Percentiles rank a stretch among this genome's conserved stretches.
Conservation (phyloP, 2,329 filamentous ascomycete genomes). For the Cercospora sp. region DNA sequence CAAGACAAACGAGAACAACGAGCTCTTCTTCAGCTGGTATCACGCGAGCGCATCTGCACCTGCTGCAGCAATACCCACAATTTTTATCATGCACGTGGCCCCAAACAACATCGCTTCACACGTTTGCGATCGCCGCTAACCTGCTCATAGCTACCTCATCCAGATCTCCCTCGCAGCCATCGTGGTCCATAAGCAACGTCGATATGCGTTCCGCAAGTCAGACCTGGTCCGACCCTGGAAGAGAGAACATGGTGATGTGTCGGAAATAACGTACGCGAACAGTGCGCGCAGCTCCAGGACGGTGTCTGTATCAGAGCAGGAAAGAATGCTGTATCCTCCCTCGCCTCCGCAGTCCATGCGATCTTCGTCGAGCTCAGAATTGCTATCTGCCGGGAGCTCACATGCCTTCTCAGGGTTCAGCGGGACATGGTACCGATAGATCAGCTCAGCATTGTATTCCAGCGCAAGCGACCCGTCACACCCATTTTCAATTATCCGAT, state of each 20-base stretch:
- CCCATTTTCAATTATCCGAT: not conserved
- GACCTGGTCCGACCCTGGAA: constrained; percentile 11
- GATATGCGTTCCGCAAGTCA: constrained; percentile 6
- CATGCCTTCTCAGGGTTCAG: not conserved
- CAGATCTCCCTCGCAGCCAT: constrained; percentile 10
- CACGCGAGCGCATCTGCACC: constrained; percentile 15
- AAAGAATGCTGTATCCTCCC: constrained; percentile 1
- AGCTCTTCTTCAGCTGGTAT: constrained; percentile 17
- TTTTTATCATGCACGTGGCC: constrained; percentile 21
- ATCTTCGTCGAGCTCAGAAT: not conserved
- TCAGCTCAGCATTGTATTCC: not conserved
- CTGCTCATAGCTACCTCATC: constrained; percentile 3
- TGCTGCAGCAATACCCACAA: constrained; percentile 14
- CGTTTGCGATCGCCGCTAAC: not conserved
- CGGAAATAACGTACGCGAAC: not conserved
- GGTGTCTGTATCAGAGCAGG: constrained; percentile 4
- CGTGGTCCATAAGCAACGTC: constrained; percentile 12
- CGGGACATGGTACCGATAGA: not conserved
- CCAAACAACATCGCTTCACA: not conserved
- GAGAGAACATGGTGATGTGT: not conserved
- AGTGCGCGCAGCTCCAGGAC: not conserved
- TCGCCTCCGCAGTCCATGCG: not conserved
- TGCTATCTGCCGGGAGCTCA: not conserved
- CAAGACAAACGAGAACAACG: constrained; percentile 6
- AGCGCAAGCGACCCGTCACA: not conserved